Base-by-base conservation (phyloP, 192 early-diverging fungal genomes). In the Phycomyces blakesleeanus region DNA sequence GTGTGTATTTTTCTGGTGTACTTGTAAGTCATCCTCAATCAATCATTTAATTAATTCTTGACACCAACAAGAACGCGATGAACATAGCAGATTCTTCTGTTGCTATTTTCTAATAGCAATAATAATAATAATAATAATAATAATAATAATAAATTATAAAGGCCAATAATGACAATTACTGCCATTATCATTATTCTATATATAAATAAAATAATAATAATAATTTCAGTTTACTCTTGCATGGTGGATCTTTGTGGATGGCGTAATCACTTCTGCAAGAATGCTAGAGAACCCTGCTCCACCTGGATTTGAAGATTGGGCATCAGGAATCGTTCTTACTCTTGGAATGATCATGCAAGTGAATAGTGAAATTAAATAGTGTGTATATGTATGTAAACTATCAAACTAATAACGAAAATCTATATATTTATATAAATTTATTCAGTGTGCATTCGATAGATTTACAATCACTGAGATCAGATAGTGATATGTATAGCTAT, bases 171-270 rank as follows among this genome's bases (percentile, higher is more conserved):
- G n/a, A n/a, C n/a, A n/a, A n/a, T n/a, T n/a, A n/a, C n/a, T n/a
- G n/a, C n/a, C n/a, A n/a, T n/a, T n/a, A n/a, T n/a, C n/a, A n/a
- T n/a, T n/a, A n/a, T n/a, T n/a, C n/a, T n/a, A n/a, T n/a, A n/a
- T n/a, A n/a, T n/a, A n/a, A n/a, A n/a, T n/a, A n/a, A n/a, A n/a
- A n/a, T n/a, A n/a, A n/a, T n/a, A n/a, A n/a, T n/a, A 16, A 29
- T 21, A 1, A 57, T 18, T 38, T 44, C 42, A 68, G 67, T 68
- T 68, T 61, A 53, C 67, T 15, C 29, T 68, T 10, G 58, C 34
- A 11, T 68, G 67, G 59, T 68, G 67, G 67, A 24, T 55, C 1
- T 68, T 68, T 59, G 24, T 68, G 4, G 67, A 68, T 47, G 67
- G 59, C 4, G 8, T 68, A 21, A 55, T 40, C n/a, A 27, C 39